Conservation (phyloP, 257 asterid species). For the Thymus quinquecostatus region DNA sequence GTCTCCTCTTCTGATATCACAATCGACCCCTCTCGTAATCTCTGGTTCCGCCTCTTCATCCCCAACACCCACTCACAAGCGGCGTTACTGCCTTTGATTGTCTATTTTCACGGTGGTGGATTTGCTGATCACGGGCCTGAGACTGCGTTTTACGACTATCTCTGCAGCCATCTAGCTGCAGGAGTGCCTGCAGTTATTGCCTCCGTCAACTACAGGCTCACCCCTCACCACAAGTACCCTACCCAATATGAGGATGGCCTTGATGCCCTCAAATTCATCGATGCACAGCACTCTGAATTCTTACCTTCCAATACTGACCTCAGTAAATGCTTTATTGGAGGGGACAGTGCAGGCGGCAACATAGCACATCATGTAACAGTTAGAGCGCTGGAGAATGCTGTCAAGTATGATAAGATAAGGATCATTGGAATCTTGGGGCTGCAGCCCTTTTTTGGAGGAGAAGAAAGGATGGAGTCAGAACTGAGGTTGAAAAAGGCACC, state of each 20-base stretch:
- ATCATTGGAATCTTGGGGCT: constrained; percentile 20
- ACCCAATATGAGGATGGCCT: constrained; percentile 35
- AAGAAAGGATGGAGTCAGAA: constrained; percentile 36
- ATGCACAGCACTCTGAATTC: not conserved
- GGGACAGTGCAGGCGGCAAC: constrained; percentile 47
- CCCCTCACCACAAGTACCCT: constrained; percentile 44
- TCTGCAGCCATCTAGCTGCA: constrained; percentile 32
- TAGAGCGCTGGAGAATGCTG: constrained; percentile 5
- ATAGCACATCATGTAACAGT: constrained; percentile 38
- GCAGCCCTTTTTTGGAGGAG: constrained; percentile 38
- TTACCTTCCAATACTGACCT: constrained; percentile 31
- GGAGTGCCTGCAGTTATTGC: constrained; percentile 33
- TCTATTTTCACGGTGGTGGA: constrained; percentile 43
- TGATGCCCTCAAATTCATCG: constrained; percentile 35
- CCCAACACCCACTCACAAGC: not conserved
- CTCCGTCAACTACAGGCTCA: constrained; percentile 42
- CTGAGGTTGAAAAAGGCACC: constrained; percentile 27
- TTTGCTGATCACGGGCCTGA: constrained; percentile 25
- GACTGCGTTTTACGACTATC: constrained; percentile 12
- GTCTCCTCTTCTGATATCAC: constrained; percentile 34
- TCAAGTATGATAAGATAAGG: not conserved
- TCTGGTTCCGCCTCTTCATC: constrained; percentile 45
- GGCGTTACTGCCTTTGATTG: constrained; percentile 28
- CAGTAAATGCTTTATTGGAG: constrained; percentile 30
- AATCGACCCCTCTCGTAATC: constrained; percentile 36